phyloP scores from a whole-genome alignment of 129 eudicot genomes.

The Calendula officinalis region DNA sequence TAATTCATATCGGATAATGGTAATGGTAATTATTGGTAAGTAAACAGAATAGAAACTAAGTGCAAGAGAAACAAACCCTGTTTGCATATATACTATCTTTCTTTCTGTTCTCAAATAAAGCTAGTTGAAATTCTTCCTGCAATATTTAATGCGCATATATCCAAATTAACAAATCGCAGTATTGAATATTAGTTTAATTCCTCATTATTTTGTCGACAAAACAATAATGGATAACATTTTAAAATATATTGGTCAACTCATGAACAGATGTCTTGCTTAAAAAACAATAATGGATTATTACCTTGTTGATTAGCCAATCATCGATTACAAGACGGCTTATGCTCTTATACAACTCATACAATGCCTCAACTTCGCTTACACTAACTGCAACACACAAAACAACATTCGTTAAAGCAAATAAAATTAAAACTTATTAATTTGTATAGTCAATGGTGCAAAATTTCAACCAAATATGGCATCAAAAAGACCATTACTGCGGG shows the following conservation, averaged over 20 bases:
- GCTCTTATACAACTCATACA: constrained; percentile 36
- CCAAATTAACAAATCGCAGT: neutral
- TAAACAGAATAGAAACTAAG: no score
- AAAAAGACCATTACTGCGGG: no score
- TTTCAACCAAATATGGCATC: neutral
- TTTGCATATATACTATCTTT: constrained; percentile 78
- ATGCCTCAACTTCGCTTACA: constrained; percentile 42
- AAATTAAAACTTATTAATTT: neutral
- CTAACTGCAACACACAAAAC: constrained; percentile 24
- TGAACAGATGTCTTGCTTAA: neutral
- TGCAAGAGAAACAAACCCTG: constrained; percentile 47
- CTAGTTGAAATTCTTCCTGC: constrained; percentile 83
- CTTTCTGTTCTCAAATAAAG: constrained; percentile 70
- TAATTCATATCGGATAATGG: no score
- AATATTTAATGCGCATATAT: neutral
- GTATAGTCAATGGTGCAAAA: neutral
- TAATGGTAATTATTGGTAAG: neutral
- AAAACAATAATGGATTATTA: constrained; percentile 10
- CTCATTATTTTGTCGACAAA: neutral
- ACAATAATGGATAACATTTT: constrained; percentile 7
- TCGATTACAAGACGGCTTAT: constrained; percentile 37
- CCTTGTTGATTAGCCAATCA: constrained; percentile 41
- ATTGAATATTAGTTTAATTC: neutral
- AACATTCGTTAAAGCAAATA: neutral
- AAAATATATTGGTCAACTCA: neutral